Evolutionary conservation across 495 filamentous ascomycete species (phyloP), one percentile per base, ranked within the genome.

Genomic region (Penicillium atrosanguineum): DNA sequence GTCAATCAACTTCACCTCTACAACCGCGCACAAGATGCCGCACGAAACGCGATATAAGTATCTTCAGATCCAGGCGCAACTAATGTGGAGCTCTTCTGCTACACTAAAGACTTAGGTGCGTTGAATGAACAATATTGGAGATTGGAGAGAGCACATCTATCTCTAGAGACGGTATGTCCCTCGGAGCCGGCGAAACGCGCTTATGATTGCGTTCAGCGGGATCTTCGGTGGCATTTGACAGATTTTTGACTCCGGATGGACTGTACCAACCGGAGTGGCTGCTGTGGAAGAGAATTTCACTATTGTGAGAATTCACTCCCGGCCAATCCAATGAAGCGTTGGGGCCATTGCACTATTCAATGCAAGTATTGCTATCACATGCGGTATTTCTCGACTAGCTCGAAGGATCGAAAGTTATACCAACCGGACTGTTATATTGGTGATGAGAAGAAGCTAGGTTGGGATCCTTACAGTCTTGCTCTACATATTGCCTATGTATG

Each of bases 291-390:
- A 21, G 4, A 21, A 7, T 48, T 44, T 26, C 8, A 31, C 19
- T 55, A 45, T 21, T 55, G 52, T 44, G 52, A 44, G 29, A 48
- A 28, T 0, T 45, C 45, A 0, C 52, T 38, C 6, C 36, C 40
- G 36, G 19, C 52, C 6, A 28, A 16, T 16, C 46, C 45, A 29
- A 34, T 19, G 45, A 55, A 48, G 12, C 45, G 52, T 2, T 48
- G 45, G 45, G 52, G 52, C 9, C 52, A 55, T 44, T 55, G 52
- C 43, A 55, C 52, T 25, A 44, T 20, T 9, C 19, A 49, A 7
- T 55, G 52, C 31, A 46, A 39, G 25, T 55, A 45, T 25, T 55
- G 52, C 36, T 34, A 48, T 25, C 28, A 28, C n/a, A 26, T 34
- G 20, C 28, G 28, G 19, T 44, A 38, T 0, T 48, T 29, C 16